Conservation (phyloP, 257 asterid species). For the Prunella vulgaris region DNA sequence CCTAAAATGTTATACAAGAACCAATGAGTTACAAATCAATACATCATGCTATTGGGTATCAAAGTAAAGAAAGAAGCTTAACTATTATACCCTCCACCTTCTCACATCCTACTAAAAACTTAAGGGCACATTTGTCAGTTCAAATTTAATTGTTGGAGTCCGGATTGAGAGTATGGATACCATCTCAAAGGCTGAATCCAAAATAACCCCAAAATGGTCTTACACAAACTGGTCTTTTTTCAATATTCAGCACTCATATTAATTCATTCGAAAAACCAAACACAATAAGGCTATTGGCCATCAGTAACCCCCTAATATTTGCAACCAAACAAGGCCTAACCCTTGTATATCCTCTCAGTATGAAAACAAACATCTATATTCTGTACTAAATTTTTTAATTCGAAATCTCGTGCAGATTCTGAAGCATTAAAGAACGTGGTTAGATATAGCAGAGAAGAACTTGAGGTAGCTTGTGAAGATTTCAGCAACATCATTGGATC, state of each 20-base stretch:
- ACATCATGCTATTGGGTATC: neutral
- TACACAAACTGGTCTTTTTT: neutral
- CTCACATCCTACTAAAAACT: neutral
- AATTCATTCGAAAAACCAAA: neutral
- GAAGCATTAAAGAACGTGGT: conserved; percentile 60
- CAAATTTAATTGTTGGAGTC: neutral
- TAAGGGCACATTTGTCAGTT: neutral
- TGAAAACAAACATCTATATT: neutral
- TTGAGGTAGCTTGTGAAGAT: conserved; percentile 96
- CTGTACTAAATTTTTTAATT: neutral
- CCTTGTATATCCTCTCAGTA: neutral
- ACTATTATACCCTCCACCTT: neutral
- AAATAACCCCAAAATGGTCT: neutral
- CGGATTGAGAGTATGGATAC: neutral
- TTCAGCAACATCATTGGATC: conserved; percentile 96
- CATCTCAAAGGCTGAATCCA: neutral
- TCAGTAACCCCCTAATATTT: neutral
- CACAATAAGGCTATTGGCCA: neutral
- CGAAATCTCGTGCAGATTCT: conserved; percentile 45
- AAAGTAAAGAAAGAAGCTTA: neutral
- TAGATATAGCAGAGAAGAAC: conserved; percentile 76
- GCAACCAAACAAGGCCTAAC: neutral
- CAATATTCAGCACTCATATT: neutral
- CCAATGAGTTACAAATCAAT: neutral
- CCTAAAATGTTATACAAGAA: neutral